Conservation (phyloP, 805 yeast species). For the Kuraishia floccosa region DNA sequence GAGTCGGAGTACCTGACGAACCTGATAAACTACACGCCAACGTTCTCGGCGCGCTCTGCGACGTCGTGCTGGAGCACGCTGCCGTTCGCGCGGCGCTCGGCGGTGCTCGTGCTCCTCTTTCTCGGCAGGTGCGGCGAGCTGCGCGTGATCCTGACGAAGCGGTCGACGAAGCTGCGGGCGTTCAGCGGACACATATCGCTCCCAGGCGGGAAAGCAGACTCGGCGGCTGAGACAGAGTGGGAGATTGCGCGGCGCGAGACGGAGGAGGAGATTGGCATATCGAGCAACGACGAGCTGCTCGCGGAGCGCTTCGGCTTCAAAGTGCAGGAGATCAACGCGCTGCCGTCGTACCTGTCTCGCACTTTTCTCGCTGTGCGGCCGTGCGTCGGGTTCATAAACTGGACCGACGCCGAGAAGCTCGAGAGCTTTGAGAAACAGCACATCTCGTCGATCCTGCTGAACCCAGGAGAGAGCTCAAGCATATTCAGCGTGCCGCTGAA, state of each 20-base stretch:
- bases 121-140: constrained; percentile 65
- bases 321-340: constrained; percentile 45
- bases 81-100: constrained; percentile 62
- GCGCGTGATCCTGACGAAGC: constrained; percentile 65
- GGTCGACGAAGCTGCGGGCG: constrained; percentile 56
- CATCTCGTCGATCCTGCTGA: constrained; percentile 29
- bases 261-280: constrained; percentile 77
- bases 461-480: constrained; percentile 70
- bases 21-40: constrained; percentile 15
- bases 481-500: constrained; percentile 60
- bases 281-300: constrained; percentile 32
- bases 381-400: constrained; percentile 52
- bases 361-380: constrained; percentile 81
- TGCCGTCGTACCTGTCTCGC: constrained; percentile 77
- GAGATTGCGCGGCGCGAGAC: constrained; percentile 75
- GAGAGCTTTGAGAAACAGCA: constrained; percentile 15
- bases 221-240: constrained; percentile 52
- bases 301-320: constrained; percentile 35
- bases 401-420: constrained; percentile 18
- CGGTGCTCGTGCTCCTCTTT: constrained; percentile 69
- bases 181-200: constrained; percentile 88
- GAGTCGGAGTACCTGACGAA: constrained; percentile 22
- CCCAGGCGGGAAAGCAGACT: constrained; percentile 91
- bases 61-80: constrained; percentile 48
- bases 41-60: not conserved